phyloP scores from a whole-genome alignment of 2,329 filamentous ascomycete genomes.

The Nemania sp. region DNA sequence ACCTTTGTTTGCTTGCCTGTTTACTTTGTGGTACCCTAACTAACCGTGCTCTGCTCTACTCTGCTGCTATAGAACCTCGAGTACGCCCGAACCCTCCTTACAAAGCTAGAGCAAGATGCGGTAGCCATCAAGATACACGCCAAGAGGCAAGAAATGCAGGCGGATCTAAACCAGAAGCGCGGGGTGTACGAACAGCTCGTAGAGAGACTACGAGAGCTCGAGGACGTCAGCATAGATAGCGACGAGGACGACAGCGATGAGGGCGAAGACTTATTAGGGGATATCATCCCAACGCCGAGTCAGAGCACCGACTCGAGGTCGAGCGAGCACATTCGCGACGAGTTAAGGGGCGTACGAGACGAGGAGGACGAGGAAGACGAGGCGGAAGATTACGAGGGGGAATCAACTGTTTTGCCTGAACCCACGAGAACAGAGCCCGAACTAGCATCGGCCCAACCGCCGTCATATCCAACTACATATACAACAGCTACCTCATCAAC shows the following conservation, averaged over 20 bases:
- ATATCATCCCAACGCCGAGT: constrained; percentile 67
- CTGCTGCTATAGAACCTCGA: constrained; percentile 71
- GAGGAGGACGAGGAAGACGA: constrained; percentile 31
- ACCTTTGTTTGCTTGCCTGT: not conserved
- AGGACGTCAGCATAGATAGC: constrained; percentile 66
- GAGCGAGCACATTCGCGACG: constrained; percentile 32
- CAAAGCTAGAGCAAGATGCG: constrained; percentile 77
- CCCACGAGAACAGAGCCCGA: constrained; percentile 7
- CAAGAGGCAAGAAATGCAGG: constrained; percentile 71
- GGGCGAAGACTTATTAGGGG: constrained; percentile 68
- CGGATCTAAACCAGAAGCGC: constrained; percentile 73
- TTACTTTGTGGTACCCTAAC: not conserved
- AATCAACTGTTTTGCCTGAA: constrained; percentile 41
- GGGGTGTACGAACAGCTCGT: constrained; percentile 74
- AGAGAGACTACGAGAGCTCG: constrained; percentile 75
- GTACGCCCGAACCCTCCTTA: constrained; percentile 75
- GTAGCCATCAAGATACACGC: constrained; percentile 68
- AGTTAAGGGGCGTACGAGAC: constrained; percentile 21
- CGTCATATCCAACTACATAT: constrained; percentile 13
- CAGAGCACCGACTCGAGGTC: constrained; percentile 61
- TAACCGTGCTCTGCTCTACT: not conserved
- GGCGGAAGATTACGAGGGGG: constrained; percentile 35
- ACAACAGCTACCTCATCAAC: constrained; percentile 24
- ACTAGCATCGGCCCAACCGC: constrained; percentile 9
- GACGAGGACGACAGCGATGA: constrained; percentile 59